Evolutionary conservation across 345 rosid genomes (phyloP), one percentile per base, ranked within the genome.

Genomic region (Angophora floribunda): DNA sequence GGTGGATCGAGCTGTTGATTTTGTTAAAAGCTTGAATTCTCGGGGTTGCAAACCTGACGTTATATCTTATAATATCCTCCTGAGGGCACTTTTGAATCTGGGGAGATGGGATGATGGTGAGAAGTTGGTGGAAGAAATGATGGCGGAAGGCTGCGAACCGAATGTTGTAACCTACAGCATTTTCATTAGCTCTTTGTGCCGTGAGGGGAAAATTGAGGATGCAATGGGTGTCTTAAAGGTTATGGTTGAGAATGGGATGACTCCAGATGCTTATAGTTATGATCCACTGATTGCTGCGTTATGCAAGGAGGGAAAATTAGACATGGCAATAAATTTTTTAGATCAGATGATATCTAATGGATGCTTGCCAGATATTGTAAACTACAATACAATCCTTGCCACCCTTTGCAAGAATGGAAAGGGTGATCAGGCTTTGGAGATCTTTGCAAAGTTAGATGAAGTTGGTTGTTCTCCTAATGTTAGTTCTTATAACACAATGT

Each of bases 401-500:
- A 90, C 95, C 10, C 87, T 97, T 80, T 96, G 99, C 86, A 97
- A 93, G 94, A 90, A 91, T 57, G 97, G 98, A 51, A 95, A 93
- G 67, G 92, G 95, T 1, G 93, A 95, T 89, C 97, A 94, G 82
- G 99, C 99, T 14, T 86, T 96, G 86, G 94, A 96, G 91, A 94
- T 97, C 9, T 96, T 96, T 16, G 91, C 93, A 86, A 94, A 95
- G 80, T 87, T 97, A 51, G 90, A 91, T 61, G 98, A 93, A 21
- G 95, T 95, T 0, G 99, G 97, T 59, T 96, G 98, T 85, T 95
- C 99, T 19, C 99, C 98, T 3, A 93, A 93, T 84, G 94, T 92
- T 11, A 94, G 98, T 85, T 94, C 99, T 28, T 97, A 97, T 94
- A 97, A 96, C 90, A 95, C 97, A 0, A 93, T 97, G 98, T 94